Evolutionary conservation across 2,329 filamentous ascomycete genomes (phyloP).

Genomic region (Boeremia lycopersici): DNA sequence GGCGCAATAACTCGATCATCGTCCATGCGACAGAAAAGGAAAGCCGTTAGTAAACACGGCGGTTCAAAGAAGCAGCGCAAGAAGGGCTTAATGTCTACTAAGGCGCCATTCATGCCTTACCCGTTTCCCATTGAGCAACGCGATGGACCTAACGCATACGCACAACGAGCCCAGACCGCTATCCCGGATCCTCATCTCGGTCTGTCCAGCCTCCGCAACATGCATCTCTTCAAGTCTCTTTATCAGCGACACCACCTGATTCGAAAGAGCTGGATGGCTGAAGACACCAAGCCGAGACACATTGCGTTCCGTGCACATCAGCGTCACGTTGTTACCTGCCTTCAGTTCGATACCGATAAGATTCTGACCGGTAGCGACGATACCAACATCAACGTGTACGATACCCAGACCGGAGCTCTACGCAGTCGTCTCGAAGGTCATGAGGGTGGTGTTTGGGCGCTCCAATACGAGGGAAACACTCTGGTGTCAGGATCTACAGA

Average conservation of each 20-base stretch:
- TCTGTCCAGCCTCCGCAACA: constrained; percentile 74
- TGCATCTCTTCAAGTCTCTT: constrained; percentile 95
- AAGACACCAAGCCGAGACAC: constrained; percentile 81
- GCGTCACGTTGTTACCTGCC: constrained; percentile 93
- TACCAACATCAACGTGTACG: constrained; percentile 96
- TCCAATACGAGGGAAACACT: constrained; percentile 95
- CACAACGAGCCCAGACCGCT: constrained; percentile 80
- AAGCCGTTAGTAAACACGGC: constrained; percentile 44
- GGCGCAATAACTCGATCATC: constrained; percentile 38
- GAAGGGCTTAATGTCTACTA: constrained; percentile 56
- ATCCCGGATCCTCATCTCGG: constrained; percentile 83
- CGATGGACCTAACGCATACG: constrained; percentile 85
- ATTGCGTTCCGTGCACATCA: constrained; percentile 97
- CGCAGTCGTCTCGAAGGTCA: constrained; percentile 87
- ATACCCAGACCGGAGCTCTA: constrained; percentile 90
- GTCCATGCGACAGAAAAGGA: constrained; percentile 48
- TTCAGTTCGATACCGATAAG: constrained; percentile 98
- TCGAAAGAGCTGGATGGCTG: constrained; percentile 86
- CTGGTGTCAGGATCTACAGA: constrained; percentile 96
- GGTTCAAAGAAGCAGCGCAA: constrained; percentile 62
- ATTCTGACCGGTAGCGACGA: constrained; percentile 98
- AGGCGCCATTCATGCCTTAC: constrained; percentile 52
- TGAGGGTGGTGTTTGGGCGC: constrained; percentile 95
- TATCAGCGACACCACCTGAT: constrained; percentile 94
- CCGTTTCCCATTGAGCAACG: constrained; percentile 59